Percentiles rank a stretch among this genome's conserved stretches.
phyloP scores from a whole-genome alignment of 352 stramenopile genomes.

The Phytophthora ramorum region DNA sequence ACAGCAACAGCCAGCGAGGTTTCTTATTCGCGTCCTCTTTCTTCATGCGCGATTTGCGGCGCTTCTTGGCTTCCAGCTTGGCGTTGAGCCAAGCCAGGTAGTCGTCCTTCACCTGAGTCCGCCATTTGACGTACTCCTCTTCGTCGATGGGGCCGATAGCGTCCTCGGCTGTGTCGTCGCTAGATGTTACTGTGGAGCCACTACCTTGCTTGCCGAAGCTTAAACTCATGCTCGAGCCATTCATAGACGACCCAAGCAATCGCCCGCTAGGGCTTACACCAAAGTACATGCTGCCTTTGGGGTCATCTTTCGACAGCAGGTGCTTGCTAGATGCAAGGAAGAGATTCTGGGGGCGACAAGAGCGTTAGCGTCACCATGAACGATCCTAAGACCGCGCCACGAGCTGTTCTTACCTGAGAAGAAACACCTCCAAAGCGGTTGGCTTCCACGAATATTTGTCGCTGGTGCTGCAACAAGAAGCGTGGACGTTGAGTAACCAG shows the following conservation, averaged over 20 bases:
- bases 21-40: slow-evolving; percentile 65
- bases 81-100: slow-evolving; percentile 76
- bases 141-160: slow-evolving; percentile 49
- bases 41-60: slow-evolving; percentile 47
- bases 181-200: slow-evolving; percentile 14
- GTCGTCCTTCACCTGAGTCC: slow-evolving; percentile 77
- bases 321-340: slow-evolving; percentile 53
- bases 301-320: slow-evolving; percentile 36
- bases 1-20: slow-evolving; percentile 72
- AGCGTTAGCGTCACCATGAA: background rate
- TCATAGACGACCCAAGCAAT: slow-evolving; percentile 26
- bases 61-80: slow-evolving; percentile 62
- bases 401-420: slow-evolving; percentile 37
- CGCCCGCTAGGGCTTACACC: slow-evolving; percentile 29
- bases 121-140: slow-evolving; percentile 67
- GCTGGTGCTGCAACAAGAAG: slow-evolving; percentile 47
- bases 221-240: slow-evolving; percentile 28
- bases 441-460: slow-evolving; percentile 69
- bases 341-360: slow-evolving; percentile 43
- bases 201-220: slow-evolving; percentile 24
- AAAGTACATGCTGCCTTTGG: slow-evolving; percentile 46
- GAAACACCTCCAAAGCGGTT: slow-evolving; percentile 60
- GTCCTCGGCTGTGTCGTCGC: slow-evolving; percentile 4
- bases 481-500: background rate
- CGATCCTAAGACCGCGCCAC: background rate